Conservation (phyloP, 352 stramenopile genomes). For the Phytophthora macrochlamydospora region DNA sequence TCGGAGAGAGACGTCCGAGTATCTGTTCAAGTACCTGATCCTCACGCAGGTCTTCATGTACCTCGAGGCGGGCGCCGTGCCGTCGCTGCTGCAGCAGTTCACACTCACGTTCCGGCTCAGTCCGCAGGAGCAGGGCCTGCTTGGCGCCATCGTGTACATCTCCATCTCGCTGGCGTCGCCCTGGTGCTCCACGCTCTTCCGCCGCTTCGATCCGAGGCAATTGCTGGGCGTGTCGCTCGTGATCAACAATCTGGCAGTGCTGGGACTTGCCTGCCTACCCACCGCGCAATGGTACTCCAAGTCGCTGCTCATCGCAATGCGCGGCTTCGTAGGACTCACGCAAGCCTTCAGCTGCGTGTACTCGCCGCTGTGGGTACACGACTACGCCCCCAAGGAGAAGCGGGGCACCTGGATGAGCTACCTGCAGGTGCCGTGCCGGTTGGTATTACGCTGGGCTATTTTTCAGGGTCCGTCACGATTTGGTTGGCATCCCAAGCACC, state of each 20-base stretch:
- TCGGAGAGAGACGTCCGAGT: slow-evolving; percentile 37
- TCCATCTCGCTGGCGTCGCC: slow-evolving; percentile 79
- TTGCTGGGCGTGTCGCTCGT: slow-evolving; percentile 75
- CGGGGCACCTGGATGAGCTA: slow-evolving; percentile 87
- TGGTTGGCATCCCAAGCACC: slow-evolving; percentile 43
- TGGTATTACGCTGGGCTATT: slow-evolving; percentile 81
- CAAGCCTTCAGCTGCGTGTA: slow-evolving; percentile 89
- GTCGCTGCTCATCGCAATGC: slow-evolving; percentile 72
- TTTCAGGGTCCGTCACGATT: slow-evolving; percentile 75
- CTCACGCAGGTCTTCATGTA: slow-evolving; percentile 89
- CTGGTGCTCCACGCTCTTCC: slow-evolving; percentile 83
- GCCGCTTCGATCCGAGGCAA: slow-evolving; percentile 66
- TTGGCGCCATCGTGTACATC: slow-evolving; percentile 87
- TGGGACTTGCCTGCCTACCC: slow-evolving; percentile 73
- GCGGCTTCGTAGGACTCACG: slow-evolving; percentile 73
- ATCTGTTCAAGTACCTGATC: slow-evolving; percentile 89
- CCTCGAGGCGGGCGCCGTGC: slow-evolving; percentile 84
- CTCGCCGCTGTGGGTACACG: slow-evolving; percentile 86
- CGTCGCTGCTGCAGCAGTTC: slow-evolving; percentile 83
- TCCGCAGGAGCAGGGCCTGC: slow-evolving; percentile 79
- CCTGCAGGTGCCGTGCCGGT: slow-evolving; percentile 73
- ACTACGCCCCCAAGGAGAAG: slow-evolving; percentile 77
- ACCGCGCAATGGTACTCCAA: slow-evolving; percentile 73
- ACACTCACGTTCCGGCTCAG: slow-evolving; percentile 78
- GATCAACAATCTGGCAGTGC: slow-evolving; percentile 79